Conservation (phyloP, 768 basidiomycete genomes). For the Hygrophoropsis aurantiaca region DNA sequence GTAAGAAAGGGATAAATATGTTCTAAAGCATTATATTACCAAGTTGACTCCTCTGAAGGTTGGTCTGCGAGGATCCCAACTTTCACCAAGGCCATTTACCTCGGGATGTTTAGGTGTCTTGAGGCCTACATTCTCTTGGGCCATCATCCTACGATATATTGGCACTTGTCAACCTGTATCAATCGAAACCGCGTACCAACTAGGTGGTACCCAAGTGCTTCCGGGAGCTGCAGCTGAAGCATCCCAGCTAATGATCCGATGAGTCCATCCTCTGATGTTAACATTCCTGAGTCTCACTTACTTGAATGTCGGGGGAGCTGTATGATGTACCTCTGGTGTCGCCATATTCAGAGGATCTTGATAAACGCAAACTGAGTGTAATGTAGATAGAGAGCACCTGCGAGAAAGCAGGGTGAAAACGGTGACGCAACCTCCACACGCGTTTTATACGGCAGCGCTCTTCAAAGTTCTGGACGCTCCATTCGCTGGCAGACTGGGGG, state of each 20-base stretch:
- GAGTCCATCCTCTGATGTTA: conserved; percentile 1
- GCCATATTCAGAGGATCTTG: conserved; percentile 17
- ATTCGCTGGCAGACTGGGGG: too few relatives aligned
- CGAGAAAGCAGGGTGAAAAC: too few relatives aligned
- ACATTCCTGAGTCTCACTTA: neutral
- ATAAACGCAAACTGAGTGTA: too few relatives aligned
- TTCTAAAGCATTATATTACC: conserved; percentile 6
- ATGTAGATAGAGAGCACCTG: too few relatives aligned
- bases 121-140: conserved; percentile 2
- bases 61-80: conserved; percentile 18
- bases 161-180: neutral
- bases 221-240: conserved; percentile 17
- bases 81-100: conserved; percentile 22
- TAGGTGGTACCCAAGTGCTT: conserved; percentile 27
- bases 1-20: neutral
- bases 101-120: neutral
- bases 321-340: conserved; percentile 17
- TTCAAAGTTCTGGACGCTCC: too few relatives aligned
- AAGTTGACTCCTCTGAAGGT: conserved; percentile 22
- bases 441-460: too few relatives aligned
- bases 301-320: conserved; percentile 13
- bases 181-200: conserved; percentile 9
- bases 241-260: conserved; percentile 20
- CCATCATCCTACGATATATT: conserved; percentile 18
- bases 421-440: too few relatives aligned